A percentile compares a stretch with the other conserved stretches of the same genome.
Conservation (phyloP, 2,329 filamentous ascomycete genomes). For the Verticillium nubilum region DNA sequence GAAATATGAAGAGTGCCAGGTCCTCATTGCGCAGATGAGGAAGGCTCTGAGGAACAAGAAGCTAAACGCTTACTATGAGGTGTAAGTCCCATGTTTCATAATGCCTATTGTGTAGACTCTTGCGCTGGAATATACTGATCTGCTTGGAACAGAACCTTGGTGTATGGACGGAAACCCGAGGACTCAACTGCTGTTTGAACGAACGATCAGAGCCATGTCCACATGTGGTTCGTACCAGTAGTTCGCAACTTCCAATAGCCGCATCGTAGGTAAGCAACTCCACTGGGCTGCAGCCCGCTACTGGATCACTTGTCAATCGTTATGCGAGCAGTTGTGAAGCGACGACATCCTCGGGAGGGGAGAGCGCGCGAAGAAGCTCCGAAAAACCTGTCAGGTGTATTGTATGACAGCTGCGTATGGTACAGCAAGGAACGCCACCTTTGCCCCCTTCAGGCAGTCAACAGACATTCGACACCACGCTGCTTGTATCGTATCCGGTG, state of each 20-base stretch:
- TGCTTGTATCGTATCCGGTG: too few species aligned
- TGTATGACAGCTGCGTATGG: too few species aligned
- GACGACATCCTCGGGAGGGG: too few species aligned
- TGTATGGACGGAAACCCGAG: constrained; percentile 2
- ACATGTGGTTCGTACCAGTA: not conserved
- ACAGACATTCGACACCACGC: too few species aligned
- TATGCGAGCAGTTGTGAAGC: too few species aligned
- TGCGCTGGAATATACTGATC: not conserved
- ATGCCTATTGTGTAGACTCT: not conserved
- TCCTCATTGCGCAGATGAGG: constrained; percentile 18
- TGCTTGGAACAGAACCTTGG: not conserved
- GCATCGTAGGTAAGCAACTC: not conserved
- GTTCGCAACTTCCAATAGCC: not conserved
- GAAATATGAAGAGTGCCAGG: constrained; percentile 16
- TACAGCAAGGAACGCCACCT: too few species aligned
- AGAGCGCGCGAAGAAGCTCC: too few species aligned
- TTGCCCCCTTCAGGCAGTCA: too few species aligned
- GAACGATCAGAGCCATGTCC: not conserved
- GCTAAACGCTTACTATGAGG: constrained; percentile 5
- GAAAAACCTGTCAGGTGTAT: too few species aligned
- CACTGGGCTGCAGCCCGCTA: too few species aligned
- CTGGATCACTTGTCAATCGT: too few species aligned
- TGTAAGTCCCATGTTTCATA: constrained; percentile 1
- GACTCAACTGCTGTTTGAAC: not conserved
- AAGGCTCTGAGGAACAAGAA: constrained; percentile 4